These are phyloP conservation scores for Solanum clarkiae DNA, from an alignment of 257 asterid species.

Conservation along the genomic window DNA sequence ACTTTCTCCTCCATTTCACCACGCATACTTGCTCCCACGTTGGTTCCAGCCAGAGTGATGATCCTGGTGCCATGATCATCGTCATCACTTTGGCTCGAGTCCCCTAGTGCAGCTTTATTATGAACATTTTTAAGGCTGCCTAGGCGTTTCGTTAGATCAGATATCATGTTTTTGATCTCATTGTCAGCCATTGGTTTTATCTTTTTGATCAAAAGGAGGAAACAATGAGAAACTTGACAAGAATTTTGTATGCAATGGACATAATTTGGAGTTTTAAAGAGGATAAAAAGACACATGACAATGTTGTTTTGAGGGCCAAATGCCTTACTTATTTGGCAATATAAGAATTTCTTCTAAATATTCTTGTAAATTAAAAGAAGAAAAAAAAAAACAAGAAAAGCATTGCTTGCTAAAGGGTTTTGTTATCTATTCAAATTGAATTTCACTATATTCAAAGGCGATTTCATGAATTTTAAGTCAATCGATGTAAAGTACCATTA, in stretches of 20 bases:
- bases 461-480: not conserved
- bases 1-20: conserved; percentile 39
- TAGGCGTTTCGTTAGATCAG: conserved; percentile 41
- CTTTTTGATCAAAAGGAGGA: not conserved
- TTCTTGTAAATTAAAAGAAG: not conserved
- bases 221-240: not conserved
- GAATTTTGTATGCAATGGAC: not conserved
- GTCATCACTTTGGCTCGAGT: conserved; percentile 9
- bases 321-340: conserved; percentile 18
- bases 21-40: conserved; percentile 75
- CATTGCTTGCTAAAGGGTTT: conserved; percentile 21
- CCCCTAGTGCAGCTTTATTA: conserved; percentile 16
- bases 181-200: conserved; percentile 9
- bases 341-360: conserved; percentile 14
- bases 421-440: not conserved
- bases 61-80: conserved; percentile 40
- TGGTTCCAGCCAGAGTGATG: conserved; percentile 80
- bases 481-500: not conserved
- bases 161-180: conserved; percentile 52
- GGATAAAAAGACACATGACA: not conserved
- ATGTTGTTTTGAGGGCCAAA: not conserved
- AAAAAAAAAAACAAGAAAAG: conserved; percentile 10
- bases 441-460: not conserved
- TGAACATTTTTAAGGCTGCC: conserved; percentile 24
- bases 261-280: conserved; percentile 6